Base-by-base conservation (phyloP, 176 grass and related monocot species). In the Poa pratensis region DNA sequence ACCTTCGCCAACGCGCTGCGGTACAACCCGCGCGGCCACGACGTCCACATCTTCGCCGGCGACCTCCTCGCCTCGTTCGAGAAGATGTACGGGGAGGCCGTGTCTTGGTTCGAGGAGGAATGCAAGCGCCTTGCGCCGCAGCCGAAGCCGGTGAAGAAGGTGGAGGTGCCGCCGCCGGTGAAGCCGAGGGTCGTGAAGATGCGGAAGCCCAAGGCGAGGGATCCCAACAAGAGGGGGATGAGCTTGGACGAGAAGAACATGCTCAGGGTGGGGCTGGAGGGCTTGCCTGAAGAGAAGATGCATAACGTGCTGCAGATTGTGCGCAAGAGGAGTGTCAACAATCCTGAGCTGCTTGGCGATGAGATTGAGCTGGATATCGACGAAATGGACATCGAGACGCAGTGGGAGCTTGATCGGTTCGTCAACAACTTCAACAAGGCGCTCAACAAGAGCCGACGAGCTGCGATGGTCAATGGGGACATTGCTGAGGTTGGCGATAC, bases 301-400 rank as follows among this genome's bases (percentile, higher is more conserved):
- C 82, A 85, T 9, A 91, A 92, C 8, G 85, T 99, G 57, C 51
- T 99, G 13, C 89, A 85, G 82, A 99, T 99, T 76, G 91, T 96
- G 27, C 65, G 84, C 20, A 99, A 99, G 91, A 87, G 93, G 82
- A 94, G 91, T 11, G 65, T 34, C 69, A 86, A 89, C 58, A 89
- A 92, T 45, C 71, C 91, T 0, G 83, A 89, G 45, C 88, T 92
- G 83, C 81, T 90, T 46, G 96, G 93, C 15, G 96, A 95, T 79
- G 96, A 96, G 88, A 96, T 99, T 2, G 93, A 99, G 84, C 75
- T 99, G 49, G 96, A 99, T 60, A 94, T 99, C 0, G 91, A 96
- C 6, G 73, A 86, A 20, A 94, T 99, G 93, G 96, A 96, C 73
- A 85, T 90, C 0, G 96, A 99, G 52, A 99, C 96, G 0, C 87